Evolutionary conservation across 768 basidiomycete genomes (phyloP), one percentile per base, ranked within the genome.

Genomic region (Rhodotorula kratochvilovae): DNA sequence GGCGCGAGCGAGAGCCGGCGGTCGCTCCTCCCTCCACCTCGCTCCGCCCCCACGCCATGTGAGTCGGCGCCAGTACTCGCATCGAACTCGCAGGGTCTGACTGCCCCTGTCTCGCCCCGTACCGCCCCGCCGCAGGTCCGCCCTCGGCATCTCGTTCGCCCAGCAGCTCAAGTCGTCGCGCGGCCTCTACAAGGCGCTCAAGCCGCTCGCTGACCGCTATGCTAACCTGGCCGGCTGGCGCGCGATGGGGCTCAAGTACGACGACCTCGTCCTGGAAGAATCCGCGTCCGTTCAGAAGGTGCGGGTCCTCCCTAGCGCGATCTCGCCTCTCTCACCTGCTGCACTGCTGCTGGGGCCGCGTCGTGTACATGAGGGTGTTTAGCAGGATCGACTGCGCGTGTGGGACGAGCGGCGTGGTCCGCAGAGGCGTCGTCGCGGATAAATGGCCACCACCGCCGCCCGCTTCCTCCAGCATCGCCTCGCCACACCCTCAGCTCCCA

Each of bases 181-280:
- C 76, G 84, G 86, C 33, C 84, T 96, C 66, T 85, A 84, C 79
- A 84, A 82, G 70, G 84, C 85, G 82, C 75, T 95, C 73, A 88
- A 87, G 70, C 92, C 92, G 66, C 60, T 96, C 66, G 90, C 92
- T 15, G 84, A 85, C 76, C 89, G 88, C 86, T 97, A 96, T 79
- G 88, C 88, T 76, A 80, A 89, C 79, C 82, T 88, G 64, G 81
- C 88, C 50, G 92, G 94, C 51, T 90, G 93, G 85, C 86, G 95
- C 76, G 85, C 87, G 78, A 84, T 90, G 78, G 95, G 95, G 76
- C 86, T 97, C 82, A 74, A 74, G 67, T 76, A 96, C 80, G 95
- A 99, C 81, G 95, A 99, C 85, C 86, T 99, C 78, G 89, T 95
- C 73, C 82, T 88, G 63, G 90, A 92, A 80, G 92, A 94, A 81